Evolutionary conservation across 1,139 yeast species (phyloP).

Genomic region (Blastobotrys elegans): DNA sequence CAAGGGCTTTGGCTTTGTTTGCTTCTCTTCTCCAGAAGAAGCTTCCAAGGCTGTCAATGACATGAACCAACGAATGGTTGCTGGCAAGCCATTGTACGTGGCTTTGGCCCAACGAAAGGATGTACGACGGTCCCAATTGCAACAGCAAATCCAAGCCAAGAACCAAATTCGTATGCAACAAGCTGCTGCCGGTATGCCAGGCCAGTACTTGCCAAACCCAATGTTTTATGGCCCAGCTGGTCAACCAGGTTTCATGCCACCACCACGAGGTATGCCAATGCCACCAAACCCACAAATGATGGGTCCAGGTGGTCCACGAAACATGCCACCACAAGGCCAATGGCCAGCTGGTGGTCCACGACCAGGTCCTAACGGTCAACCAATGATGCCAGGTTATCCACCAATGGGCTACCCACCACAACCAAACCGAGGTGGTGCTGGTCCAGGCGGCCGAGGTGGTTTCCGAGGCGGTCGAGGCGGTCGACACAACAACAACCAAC

Average conservation of each 20-base stretch:
- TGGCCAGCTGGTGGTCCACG: slow-evolving; percentile 23
- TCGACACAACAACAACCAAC: slow-evolving; percentile 14
- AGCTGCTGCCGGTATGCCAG: slow-evolving; percentile 77
- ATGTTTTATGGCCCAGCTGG: slow-evolving; percentile 75
- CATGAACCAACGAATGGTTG: slow-evolving; percentile 96
- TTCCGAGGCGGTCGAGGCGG: slow-evolving; percentile 30
- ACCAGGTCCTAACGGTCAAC: slow-evolving; percentile 29
- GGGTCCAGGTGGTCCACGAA: slow-evolving; percentile 55
- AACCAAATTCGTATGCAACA: slow-evolving; percentile 98
- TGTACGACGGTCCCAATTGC: slow-evolving; percentile 94
- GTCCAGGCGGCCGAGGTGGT: slow-evolving; percentile 35
- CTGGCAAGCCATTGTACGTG: slow-evolving; percentile 95
- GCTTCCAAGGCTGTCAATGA: slow-evolving; percentile 98
- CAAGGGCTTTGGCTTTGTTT: slow-evolving; percentile 97
- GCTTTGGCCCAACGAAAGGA: slow-evolving; percentile 99
- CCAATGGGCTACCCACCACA: slow-evolving; percentile 55
- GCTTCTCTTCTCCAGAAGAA: slow-evolving; percentile 97
- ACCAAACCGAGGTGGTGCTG: slow-evolving; percentile 16
- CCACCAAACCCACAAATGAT: slow-evolving; percentile 87
- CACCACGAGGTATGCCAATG: slow-evolving; percentile 72
- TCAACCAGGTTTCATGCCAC: slow-evolving; percentile 79
- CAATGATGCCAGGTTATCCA: slow-evolving; percentile 54
- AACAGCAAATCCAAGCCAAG: slow-evolving; percentile 97
- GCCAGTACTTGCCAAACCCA: slow-evolving; percentile 87
- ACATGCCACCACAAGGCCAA: slow-evolving; percentile 46